These are phyloP conservation scores for Ogataea hybrid DNA, from an alignment of 1,139 yeast species.

Conservation along the genomic window DNA sequence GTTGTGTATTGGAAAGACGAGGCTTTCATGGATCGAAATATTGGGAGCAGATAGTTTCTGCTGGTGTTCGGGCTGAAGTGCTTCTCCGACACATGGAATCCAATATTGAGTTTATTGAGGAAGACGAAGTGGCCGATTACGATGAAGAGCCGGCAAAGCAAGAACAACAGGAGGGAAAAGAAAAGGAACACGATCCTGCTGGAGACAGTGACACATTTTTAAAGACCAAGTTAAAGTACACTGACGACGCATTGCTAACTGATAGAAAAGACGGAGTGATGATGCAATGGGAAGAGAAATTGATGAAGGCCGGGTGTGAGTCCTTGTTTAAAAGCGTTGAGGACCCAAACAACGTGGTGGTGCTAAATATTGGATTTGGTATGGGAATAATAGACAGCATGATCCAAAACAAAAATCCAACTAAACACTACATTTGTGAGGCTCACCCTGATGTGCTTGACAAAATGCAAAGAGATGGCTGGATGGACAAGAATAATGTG, in stretches of 20 bases:
- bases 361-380: too few relatives aligned
- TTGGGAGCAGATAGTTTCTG: conserved; percentile 56
- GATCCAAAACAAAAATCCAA: too few relatives aligned
- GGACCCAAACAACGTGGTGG: too few relatives aligned
- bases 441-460: too few relatives aligned
- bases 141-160: conserved; percentile 23
- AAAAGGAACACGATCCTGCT: conserved; percentile 50
- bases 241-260: conserved; percentile 70
- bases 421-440: too few relatives aligned
- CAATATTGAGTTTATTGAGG: conserved; percentile 42
- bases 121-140: conserved; percentile 22
- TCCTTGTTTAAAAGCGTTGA: too few relatives aligned
- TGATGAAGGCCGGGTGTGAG: too few relatives aligned
- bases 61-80: conserved; percentile 90
- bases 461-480: too few relatives aligned
- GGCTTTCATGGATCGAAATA: conserved; percentile 41
- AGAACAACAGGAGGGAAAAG: conserved; percentile 15
- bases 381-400: too few relatives aligned
- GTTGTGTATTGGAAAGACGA: conserved; percentile 60
- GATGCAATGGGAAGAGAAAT: too few relatives aligned
- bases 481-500: too few relatives aligned
- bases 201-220: conserved; percentile 65
- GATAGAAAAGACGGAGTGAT: too few relatives aligned
- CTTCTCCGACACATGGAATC: conserved; percentile 71
- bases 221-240: conserved; percentile 64